Evolutionary conservation across 1,284 basidiomycete genomes (phyloP).

Genomic region (Marasmius oreades): DNA sequence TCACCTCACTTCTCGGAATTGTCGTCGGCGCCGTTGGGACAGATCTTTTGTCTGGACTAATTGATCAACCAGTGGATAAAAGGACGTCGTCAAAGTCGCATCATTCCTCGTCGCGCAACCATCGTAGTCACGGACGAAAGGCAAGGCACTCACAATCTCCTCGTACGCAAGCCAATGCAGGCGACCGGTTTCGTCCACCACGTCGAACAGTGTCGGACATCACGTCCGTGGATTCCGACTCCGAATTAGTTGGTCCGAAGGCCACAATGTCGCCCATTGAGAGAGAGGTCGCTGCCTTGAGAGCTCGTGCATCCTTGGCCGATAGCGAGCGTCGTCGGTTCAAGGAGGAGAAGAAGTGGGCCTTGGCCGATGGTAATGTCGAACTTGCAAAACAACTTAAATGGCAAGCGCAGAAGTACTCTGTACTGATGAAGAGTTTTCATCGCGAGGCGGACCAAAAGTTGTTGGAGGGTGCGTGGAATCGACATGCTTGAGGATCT

Average conservation of each 20-base stretch:
- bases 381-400: conserved; percentile 72
- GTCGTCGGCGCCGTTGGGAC: conserved; percentile 62
- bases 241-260: conserved; percentile 55
- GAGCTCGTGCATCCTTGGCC: conserved; percentile 71
- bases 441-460: conserved; percentile 74
- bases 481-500: background rate
- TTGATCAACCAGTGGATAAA: conserved; percentile 39
- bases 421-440: conserved; percentile 75
- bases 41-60: conserved; percentile 59
- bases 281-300: conserved; percentile 65
- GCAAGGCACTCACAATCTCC: background rate
- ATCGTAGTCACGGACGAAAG: conserved; percentile 9
- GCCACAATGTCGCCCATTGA: conserved; percentile 61
- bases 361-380: conserved; percentile 67
- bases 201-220: conserved; percentile 38
- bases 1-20: conserved; percentile 57
- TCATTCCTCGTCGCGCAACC: conserved; percentile 3
- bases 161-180: conserved; percentile 26
- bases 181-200: conserved; percentile 4
- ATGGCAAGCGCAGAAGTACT: conserved; percentile 77
- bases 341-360: conserved; percentile 84
- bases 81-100: conserved; percentile 15
- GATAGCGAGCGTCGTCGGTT: conserved; percentile 77
- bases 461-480: conserved; percentile 56
- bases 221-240: conserved; percentile 57